Evolutionary conservation across 2,329 filamentous ascomycete genomes (phyloP).

Genomic region (Pseudocercospora musae): DNA sequence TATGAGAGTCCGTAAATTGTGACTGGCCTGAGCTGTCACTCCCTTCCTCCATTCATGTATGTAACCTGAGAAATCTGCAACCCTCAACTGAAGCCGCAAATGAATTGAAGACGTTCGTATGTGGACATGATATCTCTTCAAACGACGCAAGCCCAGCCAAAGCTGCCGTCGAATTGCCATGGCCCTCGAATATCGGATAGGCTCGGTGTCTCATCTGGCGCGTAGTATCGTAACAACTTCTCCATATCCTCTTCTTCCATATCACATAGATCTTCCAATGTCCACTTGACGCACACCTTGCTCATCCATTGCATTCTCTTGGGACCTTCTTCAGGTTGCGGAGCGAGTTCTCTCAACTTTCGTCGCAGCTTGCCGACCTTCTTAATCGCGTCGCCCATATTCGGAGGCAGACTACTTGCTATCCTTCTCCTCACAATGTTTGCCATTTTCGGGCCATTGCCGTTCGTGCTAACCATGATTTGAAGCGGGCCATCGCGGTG

Average conservation of each 20-base stretch:
- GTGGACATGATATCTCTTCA: constrained; percentile 11
- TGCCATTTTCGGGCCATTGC: constrained; percentile 87
- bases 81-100: too few relatives aligned
- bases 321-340: constrained; percentile 67
- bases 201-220: constrained; percentile 43
- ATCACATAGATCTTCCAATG: constrained; percentile 76
- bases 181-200: constrained; percentile 42
- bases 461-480: constrained; percentile 98
- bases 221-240: constrained; percentile 72
- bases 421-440: constrained; percentile 82
- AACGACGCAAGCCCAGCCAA: constrained; percentile 40
- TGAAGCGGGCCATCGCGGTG: constrained; percentile 93
- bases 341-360: constrained; percentile 75
- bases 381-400: constrained; percentile 80
- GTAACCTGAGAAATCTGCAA: too few relatives aligned
- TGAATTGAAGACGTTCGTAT: neutral
- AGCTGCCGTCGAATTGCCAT: constrained; percentile 47
- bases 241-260: constrained; percentile 82
- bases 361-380: constrained; percentile 76
- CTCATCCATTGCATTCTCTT: constrained; percentile 97
- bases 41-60: too few relatives aligned
- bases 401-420: constrained; percentile 68
- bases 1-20: neutral
- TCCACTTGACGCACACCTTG: constrained; percentile 82
- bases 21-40: too few relatives aligned